A percentile compares a stretch with the other conserved stretches of the same genome.
Evolutionary conservation across 345 rosid species (phyloP).

Genomic region (Rhizophora apiculata): DNA sequence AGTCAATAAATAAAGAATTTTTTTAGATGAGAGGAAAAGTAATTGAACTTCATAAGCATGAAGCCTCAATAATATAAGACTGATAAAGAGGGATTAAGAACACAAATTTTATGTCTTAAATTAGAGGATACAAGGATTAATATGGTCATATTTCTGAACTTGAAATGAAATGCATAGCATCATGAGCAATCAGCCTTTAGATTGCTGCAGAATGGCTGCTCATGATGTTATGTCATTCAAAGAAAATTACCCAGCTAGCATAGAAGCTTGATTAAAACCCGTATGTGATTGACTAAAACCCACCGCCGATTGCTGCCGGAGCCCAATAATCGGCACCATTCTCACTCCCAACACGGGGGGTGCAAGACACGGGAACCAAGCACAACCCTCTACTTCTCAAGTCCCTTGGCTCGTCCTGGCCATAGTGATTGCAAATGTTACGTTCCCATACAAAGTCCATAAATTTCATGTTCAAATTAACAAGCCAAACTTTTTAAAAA

Average conservation of each 20-base stretch:
- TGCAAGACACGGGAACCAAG: constrained; percentile 72
- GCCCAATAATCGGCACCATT: constrained; percentile 80
- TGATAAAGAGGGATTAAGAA: background rate
- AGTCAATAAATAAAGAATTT: background rate
- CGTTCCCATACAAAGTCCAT: no score
- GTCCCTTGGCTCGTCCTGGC: constrained; percentile 44
- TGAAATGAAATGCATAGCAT: constrained; percentile 45
- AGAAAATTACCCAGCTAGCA: constrained; percentile 1
- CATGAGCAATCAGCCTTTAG: constrained; percentile 70
- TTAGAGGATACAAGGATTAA: constrained; percentile 6
- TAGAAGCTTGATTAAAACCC: constrained; percentile 27
- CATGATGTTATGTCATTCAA: constrained; percentile 51
- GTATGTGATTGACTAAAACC: constrained; percentile 23
- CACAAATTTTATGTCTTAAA: background rate
- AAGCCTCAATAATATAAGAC: background rate
- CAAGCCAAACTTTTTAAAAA: no score
- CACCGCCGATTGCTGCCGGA: constrained; percentile 55
- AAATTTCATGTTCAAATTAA: no score
- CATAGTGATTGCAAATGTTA: constrained; percentile 22
- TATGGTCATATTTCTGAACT: background rate
- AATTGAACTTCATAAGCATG: constrained; percentile 9
- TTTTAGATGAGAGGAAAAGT: background rate
- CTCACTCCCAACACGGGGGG: constrained; percentile 59
- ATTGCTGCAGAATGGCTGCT: constrained; percentile 54
- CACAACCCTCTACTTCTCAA: constrained; percentile 79